Percentiles rank a stretch among this genome's conserved stretches.
Conservation (phyloP, 2,329 filamentous ascomycete species). For the Canariomyces notabilis region DNA sequence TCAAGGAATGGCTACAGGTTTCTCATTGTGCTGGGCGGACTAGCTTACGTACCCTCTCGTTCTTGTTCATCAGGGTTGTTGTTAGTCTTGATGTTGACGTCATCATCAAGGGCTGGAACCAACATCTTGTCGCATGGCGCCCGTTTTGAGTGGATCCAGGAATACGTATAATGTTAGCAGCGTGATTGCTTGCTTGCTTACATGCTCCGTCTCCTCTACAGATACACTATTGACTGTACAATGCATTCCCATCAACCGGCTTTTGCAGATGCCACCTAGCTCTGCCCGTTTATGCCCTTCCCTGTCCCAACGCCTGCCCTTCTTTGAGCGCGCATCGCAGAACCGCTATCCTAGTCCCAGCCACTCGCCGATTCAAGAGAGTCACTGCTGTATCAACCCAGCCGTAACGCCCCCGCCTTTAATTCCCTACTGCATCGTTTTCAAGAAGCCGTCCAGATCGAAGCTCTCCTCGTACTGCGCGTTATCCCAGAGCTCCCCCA, state of each 20-base stretch:
- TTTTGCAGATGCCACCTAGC: background rate
- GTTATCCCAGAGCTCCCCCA: conserved; percentile 96
- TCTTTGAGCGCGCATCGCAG: background rate
- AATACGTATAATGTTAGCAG: background rate
- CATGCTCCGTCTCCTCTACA: background rate
- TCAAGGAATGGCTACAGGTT: too few relatives aligned
- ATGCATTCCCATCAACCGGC: background rate
- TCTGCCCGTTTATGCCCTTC: background rate
- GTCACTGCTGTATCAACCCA: background rate
- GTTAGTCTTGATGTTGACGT: background rate
- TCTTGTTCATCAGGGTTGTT: too few relatives aligned
- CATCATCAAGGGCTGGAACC: background rate
- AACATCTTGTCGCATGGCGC: too few relatives aligned
- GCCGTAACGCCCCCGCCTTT: background rate
- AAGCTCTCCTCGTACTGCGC: conserved; percentile 98
- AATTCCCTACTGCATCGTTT: conserved; percentile 66
- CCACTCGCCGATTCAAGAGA: background rate
- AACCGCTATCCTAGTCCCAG: background rate
- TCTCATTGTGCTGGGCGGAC: background rate
- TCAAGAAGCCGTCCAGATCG: conserved; percentile 90
- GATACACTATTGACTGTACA: background rate
- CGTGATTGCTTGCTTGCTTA: background rate
- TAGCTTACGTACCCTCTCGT: background rate
- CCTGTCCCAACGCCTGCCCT: background rate
- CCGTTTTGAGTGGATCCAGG: background rate